A percentile compares a stretch with the other conserved stretches of the same genome.
These are phyloP conservation scores for Excoecaria agallocha DNA, from an alignment of 345 rosid genomes.

Conservation along the genomic window DNA sequence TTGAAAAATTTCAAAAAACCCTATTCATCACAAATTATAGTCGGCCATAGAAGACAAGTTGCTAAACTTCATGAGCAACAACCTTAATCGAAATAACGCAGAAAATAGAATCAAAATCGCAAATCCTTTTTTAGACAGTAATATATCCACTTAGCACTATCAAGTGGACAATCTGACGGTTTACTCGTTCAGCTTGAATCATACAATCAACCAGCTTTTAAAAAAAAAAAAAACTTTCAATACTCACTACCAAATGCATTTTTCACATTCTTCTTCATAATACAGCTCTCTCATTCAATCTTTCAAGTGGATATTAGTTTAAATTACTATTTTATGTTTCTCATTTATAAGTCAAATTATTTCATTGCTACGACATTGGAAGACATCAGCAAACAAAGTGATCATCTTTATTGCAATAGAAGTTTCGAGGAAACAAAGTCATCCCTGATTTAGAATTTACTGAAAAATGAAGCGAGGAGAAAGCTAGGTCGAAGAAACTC, in stretches of 20 bases:
- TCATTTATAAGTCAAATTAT: neutral
- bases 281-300: neutral
- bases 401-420: neutral
- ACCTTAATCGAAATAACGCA: too few relatives aligned
- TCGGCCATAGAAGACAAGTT: too few relatives aligned
- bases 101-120: too few relatives aligned
- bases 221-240: neutral
- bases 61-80: too few relatives aligned
- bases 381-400: neutral
- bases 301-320: neutral
- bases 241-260: neutral
- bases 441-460: neutral
- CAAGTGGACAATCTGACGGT: neutral
- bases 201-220: neutral
- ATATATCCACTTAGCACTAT: too few relatives aligned
- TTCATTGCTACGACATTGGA: neutral
- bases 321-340: neutral
- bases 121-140: too few relatives aligned
- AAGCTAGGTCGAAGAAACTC: neutral
- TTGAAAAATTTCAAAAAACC: too few relatives aligned
- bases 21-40: too few relatives aligned
- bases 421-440: neutral
- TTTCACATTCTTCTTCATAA: slow-evolving; percentile 3
- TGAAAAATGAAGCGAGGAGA: neutral
- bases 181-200: neutral